phyloP scores from a whole-genome alignment of 441 rosid species.

The Gossypium aridum region DNA sequence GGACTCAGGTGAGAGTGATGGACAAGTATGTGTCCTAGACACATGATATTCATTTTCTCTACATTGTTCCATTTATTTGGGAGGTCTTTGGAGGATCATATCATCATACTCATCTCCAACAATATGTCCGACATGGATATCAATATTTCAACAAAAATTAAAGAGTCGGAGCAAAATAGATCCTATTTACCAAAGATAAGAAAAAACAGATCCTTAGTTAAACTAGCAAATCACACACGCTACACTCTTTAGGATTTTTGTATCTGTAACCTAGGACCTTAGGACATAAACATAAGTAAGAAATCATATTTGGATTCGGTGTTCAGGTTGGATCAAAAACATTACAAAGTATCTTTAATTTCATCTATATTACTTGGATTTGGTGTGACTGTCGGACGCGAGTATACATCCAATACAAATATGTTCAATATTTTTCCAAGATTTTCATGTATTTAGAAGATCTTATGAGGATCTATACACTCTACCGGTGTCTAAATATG shows the following conservation, averaged over 20 bases:
- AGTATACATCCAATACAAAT: background rate
- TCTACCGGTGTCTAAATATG: background rate
- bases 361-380: background rate
- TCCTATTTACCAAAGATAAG: background rate
- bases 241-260: background rate
- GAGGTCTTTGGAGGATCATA: background rate
- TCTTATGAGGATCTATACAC: background rate
- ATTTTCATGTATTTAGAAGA: background rate
- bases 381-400: background rate
- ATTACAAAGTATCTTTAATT: background rate
- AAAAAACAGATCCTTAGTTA: background rate
- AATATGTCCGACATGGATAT: background rate
- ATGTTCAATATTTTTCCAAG: background rate
- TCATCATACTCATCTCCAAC: background rate
- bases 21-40: background rate
- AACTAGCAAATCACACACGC: background rate
- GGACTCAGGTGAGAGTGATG: background rate
- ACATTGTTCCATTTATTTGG: background rate
- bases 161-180: background rate
- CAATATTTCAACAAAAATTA: background rate
- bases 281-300: background rate
- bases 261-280: background rate
- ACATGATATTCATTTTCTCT: background rate
- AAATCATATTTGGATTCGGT: background rate
- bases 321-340: background rate